Conservation (phyloP, 148 eudicot species). For the Persicaria maculosa region DNA sequence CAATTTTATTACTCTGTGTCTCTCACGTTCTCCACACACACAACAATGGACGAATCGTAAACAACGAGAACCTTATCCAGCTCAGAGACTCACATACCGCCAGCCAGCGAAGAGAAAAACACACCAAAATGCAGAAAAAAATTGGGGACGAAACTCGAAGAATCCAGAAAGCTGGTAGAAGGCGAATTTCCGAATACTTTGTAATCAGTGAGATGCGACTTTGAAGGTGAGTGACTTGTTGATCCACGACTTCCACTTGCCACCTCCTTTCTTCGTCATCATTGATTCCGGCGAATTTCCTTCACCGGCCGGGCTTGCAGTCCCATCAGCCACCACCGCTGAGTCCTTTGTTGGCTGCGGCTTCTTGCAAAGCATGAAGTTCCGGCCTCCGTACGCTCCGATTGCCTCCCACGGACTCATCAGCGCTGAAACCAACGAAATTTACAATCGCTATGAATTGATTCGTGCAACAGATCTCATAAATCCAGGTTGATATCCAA, state of each 20-base stretch:
- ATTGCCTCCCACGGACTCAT: conserved; percentile 40
- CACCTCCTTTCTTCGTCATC: conserved; percentile 30
- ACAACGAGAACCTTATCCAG: neutral
- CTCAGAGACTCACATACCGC: neutral
- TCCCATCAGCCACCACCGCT: neutral
- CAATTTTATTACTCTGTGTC: neutral
- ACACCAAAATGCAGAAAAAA: neutral
- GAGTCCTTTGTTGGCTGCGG: conserved; percentile 18
- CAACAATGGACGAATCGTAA: conserved; percentile 1
- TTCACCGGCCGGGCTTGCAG: neutral
- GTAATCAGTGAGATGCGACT: conserved; percentile 46
- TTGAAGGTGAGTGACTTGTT: conserved; percentile 56
- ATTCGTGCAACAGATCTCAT: neutral
- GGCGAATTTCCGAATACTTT: neutral
- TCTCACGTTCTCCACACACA: neutral
- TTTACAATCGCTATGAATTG: neutral
- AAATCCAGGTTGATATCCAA: neutral
- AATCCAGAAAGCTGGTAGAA: neutral
- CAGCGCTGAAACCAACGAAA: conserved; percentile 19
- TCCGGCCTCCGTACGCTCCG: conserved; percentile 44
- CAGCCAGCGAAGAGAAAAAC: neutral
- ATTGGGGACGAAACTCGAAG: neutral
- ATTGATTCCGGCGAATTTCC: neutral
- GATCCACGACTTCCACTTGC: conserved; percentile 78
- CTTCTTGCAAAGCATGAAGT: conserved; percentile 51